Conservation (phyloP, 441 rosid species). For the Hura crepitans region DNA sequence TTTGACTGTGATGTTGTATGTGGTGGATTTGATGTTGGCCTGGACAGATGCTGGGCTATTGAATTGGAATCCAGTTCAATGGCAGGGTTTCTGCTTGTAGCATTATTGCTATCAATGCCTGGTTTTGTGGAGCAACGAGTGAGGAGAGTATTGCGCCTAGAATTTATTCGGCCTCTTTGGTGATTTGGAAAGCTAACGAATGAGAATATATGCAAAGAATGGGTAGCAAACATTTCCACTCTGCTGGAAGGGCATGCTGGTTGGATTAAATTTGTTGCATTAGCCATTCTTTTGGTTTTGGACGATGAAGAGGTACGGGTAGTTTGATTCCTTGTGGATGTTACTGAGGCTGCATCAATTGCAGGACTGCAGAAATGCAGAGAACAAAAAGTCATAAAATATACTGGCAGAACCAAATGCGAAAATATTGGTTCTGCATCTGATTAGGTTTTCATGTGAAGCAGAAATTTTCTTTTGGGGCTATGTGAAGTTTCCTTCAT, state of each 20-base stretch:
- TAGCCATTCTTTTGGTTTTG: constrained; percentile 15
- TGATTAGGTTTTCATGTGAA: neutral
- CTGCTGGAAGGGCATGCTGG: constrained; percentile 24
- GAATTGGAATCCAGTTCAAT: constrained; percentile 12
- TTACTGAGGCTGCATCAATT: constrained; percentile 29
- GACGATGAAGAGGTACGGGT: constrained; percentile 18
- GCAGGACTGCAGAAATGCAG: neutral
- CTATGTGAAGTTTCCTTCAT: neutral
- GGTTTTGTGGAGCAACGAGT: constrained; percentile 45
- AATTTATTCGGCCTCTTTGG: constrained; percentile 9
- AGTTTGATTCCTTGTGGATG: constrained; percentile 11
- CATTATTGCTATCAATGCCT: constrained; percentile 19
- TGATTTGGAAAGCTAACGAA: neutral
- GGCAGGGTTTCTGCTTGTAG: constrained; percentile 11
- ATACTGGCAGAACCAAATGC: neutral
- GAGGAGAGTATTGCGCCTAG: constrained; percentile 17
- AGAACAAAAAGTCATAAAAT: neutral
- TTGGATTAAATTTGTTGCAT: constrained; percentile 20
- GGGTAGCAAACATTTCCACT: constrained; percentile 24
- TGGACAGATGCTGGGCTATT: constrained; percentile 24
- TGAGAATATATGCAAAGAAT: neutral
- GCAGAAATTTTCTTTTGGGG: constrained; percentile 4
- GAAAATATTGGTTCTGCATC: neutral
- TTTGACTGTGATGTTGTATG: neutral
- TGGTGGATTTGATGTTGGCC: constrained; percentile 13